Percentiles rank a stretch among this genome's conserved stretches.
Evolutionary conservation across 805 yeast species (phyloP).

Genomic region (Candida silvicultrix): DNA sequence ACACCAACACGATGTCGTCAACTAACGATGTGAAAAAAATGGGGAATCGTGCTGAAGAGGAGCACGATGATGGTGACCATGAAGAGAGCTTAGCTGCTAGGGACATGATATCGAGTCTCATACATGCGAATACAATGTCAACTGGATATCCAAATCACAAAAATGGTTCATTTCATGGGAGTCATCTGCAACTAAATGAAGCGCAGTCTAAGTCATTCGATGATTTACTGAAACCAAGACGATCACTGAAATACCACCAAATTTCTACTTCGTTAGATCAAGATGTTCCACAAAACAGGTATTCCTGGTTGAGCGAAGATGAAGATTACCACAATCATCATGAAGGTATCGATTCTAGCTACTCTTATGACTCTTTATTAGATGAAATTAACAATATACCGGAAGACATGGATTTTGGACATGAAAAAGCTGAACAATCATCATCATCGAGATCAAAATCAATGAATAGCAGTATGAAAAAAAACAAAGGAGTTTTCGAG

Average conservation of each 20-base stretch:
- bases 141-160: not conserved
- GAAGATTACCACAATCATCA: constrained; percentile 22
- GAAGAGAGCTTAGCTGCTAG: not conserved
- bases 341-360: constrained; percentile 13
- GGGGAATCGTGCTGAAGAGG: not conserved
- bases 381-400: constrained; percentile 48
- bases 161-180: not conserved
- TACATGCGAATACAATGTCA: not conserved
- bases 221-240: constrained; percentile 2
- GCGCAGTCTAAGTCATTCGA: not conserved
- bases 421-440: not conserved
- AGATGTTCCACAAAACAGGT: constrained; percentile 22
- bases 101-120: not conserved
- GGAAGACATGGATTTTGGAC: constrained; percentile 27
- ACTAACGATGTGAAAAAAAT: too few species aligned
- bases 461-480: constrained; percentile 10
- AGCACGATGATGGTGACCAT: not conserved
- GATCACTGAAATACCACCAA: constrained; percentile 32
- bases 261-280: constrained; percentile 29
- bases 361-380: constrained; percentile 32
- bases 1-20: not conserved
- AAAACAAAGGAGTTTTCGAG: constrained; percentile 20
- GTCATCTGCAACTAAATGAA: not conserved
- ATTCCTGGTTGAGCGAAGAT: constrained; percentile 24
- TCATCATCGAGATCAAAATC: constrained; percentile 8